Conservation (phyloP, 2,329 filamentous ascomycete genomes). For the Aspergillus ibericus region DNA sequence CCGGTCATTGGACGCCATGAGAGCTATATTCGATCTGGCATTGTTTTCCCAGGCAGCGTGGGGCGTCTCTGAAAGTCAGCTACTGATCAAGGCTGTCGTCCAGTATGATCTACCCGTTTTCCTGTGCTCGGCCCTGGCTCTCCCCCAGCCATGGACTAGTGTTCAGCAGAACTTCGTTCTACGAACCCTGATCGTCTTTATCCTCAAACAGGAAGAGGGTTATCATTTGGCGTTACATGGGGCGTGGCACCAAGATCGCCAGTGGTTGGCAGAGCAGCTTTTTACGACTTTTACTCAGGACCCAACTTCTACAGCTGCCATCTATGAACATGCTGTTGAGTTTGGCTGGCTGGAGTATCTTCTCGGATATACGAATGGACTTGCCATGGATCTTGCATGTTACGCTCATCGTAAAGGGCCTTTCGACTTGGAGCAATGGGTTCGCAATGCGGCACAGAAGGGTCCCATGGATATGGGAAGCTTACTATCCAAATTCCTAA, state of each 20-base stretch:
- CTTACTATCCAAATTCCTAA: conserved; percentile 75
- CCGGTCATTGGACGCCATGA: conserved; percentile 81
- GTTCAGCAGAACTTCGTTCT: conserved; percentile 52
- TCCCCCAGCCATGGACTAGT: conserved; percentile 51
- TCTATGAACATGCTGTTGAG: conserved; percentile 77
- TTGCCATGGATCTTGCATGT: conserved; percentile 83
- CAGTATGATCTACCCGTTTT: conserved; percentile 54
- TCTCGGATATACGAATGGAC: conserved; percentile 74
- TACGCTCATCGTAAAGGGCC: conserved; percentile 76
- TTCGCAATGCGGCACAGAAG: conserved; percentile 66
- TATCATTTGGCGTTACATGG: conserved; percentile 89
- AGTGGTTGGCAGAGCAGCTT: conserved; percentile 80
- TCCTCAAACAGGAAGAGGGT: conserved; percentile 73
- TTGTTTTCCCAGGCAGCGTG: conserved; percentile 60
- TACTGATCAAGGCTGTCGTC: conserved; percentile 61
- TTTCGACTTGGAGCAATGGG: conserved; percentile 81
- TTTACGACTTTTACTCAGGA: conserved; percentile 73
- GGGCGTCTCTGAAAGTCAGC: conserved; percentile 55
- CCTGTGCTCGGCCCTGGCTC: conserved; percentile 49
- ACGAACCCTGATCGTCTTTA: conserved; percentile 71
- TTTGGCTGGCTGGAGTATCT: conserved; percentile 84
- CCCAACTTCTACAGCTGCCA: conserved; percentile 65
- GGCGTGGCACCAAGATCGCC: conserved; percentile 84
- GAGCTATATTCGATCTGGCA: conserved; percentile 63
- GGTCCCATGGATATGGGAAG: conserved; percentile 67